Evolutionary conservation across 176 grass and related monocot genomes (phyloP), one percentile per base, ranked within the genome.

Genomic region (Dactylis glomerata): DNA sequence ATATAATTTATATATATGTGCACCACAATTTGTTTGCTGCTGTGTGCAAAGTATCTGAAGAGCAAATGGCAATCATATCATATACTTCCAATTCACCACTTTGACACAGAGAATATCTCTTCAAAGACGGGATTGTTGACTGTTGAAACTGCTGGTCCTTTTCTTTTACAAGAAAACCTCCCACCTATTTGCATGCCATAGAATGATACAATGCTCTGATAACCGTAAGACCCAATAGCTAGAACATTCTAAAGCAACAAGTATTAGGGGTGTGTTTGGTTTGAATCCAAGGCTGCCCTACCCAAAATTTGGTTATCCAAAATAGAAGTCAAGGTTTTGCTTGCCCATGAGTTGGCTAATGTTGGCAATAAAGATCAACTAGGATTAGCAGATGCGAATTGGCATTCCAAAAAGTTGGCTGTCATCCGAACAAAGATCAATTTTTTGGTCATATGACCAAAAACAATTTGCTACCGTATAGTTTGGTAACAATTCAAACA

Each of bases 21-120:
- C 6, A 56, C 8, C 17, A 34, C 45, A 37, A 78, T 74, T 76
- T 78, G 64, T 65, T 6, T 51, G 68, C 28, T 11, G 32, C 81
- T 73, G 23, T 20, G 27, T n/a, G 36, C 24, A 20, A 57, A 82
- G 67, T 46, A 75, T 73, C 31, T 23, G 2, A 13, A 65, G 58
- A 63, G 5, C 70, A 74, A 46, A 73, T 30, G 26, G 55, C 37
- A 85, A 75, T 47, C 33, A 66, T 24, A 85, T 31, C 68, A 67
- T 47, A 67, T 85, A 31, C 40, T 55, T 78, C 80, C 57, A 81
- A 47, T n/a, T 81, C n/a, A 80, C 27, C 28, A 68, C 79, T 47
- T 67, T 62, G 54, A 88, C n/a, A n/a, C n/a, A 75, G 27, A 89
- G 40, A 85, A 69, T 40, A 85, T 68, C 19, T 68, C 45, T 85